A percentile compares a stretch with the other conserved stretches of the same genome.
Conservation (phyloP, 352 stramenopile species). For the Phytopythium helicoides region DNA sequence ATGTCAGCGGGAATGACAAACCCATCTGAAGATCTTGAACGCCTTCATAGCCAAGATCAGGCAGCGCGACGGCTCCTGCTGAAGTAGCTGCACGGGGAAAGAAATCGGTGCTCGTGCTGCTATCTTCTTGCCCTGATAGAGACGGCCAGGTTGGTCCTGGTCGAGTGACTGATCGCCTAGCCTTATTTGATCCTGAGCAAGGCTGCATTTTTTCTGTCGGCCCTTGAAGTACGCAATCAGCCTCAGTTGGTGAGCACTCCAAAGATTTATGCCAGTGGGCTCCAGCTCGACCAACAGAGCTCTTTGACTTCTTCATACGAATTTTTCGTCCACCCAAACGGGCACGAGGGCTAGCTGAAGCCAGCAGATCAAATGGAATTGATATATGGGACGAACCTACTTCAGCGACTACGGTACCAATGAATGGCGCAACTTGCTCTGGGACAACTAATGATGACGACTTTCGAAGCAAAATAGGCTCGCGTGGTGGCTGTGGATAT, state of each 20-base stretch:
- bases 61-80: neutral
- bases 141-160: neutral
- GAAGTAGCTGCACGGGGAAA: neutral
- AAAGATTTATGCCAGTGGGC: too few relatives aligned
- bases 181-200: too few relatives aligned
- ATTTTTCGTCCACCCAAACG: slow-evolving; percentile 34
- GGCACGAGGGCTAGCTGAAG: neutral
- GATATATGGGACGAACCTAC: neutral
- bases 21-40: neutral
- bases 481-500: neutral
- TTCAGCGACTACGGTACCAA: neutral
- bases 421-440: neutral
- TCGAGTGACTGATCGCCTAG: neutral
- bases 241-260: neutral
- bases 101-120: neutral
- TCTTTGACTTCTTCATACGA: slow-evolving; percentile 20
- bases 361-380: neutral
- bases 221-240: neutral
- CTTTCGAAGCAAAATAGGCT: neutral
- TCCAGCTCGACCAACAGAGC: slow-evolving; percentile 5
- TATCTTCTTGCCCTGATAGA: neutral
- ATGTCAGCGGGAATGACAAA: neutral
- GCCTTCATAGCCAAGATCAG: neutral
- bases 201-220: too few relatives aligned
- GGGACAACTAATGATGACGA: slow-evolving; percentile 4